Conservation (phyloP, 2,329 filamentous ascomycete genomes). For the Alternaria burnsii region DNA sequence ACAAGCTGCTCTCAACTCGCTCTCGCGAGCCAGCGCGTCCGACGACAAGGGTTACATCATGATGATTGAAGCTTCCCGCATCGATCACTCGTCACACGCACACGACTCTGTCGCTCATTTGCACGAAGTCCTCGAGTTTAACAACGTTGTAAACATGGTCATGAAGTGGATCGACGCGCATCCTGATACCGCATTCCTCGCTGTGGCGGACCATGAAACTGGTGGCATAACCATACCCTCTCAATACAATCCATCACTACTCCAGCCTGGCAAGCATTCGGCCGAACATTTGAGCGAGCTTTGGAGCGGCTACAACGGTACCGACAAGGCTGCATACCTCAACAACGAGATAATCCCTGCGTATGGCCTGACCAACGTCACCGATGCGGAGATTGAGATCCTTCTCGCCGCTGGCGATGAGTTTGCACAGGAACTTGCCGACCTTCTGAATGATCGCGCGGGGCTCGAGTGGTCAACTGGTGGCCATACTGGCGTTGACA, state of each 20-base stretch:
- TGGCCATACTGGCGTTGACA: conserved; percentile 51
- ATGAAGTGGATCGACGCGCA: conserved; percentile 11
- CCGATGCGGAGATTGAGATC: too few relatives aligned
- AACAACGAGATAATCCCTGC: too few relatives aligned
- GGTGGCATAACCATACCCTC: too few relatives aligned
- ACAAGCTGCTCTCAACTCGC: conserved; percentile 50
- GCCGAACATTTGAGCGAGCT: too few relatives aligned
- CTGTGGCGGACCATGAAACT: too few relatives aligned
- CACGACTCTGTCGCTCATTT: conserved; percentile 39
- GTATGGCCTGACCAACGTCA: too few relatives aligned
- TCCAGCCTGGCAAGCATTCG: too few relatives aligned
- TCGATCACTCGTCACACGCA: conserved; percentile 36
- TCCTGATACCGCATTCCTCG: too few relatives aligned
- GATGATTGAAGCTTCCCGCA: conserved; percentile 43
- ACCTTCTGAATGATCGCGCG: conserved; percentile 33
- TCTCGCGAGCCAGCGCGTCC: conserved; percentile 45
- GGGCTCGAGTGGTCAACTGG: conserved; percentile 50
- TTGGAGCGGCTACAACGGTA: too few relatives aligned
- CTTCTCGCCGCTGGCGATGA: too few relatives aligned
- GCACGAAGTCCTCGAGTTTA: conserved; percentile 54
- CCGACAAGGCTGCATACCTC: too few relatives aligned
- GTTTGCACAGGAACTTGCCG: conserved; percentile 7
- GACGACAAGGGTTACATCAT: conserved; percentile 53
- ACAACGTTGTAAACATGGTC: conserved; percentile 50
- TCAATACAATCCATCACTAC: too few relatives aligned